A percentile compares a stretch with the other conserved stretches of the same genome.
Evolutionary conservation across 208 protist genomes (phyloP).

Genomic region (Leishmania martiniquensis): DNA sequence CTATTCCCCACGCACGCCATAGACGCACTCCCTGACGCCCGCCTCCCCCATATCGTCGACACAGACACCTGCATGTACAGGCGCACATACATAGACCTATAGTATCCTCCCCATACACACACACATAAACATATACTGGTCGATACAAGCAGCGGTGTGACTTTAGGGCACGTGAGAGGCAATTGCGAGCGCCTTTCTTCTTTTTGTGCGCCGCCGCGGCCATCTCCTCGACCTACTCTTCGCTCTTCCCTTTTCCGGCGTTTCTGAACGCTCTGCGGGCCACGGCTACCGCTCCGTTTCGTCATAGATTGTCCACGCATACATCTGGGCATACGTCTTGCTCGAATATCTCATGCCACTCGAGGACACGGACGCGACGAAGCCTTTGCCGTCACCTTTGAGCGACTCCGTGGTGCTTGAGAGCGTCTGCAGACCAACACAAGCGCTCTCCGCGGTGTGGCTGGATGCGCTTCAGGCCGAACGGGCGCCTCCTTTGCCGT

Average conservation of each 20-base stretch:
- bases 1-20: background rate
- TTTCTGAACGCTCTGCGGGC: too few relatives aligned
- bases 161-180: too few relatives aligned
- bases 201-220: too few relatives aligned
- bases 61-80: too few relatives aligned
- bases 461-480: slow-evolving; percentile 16
- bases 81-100: too few relatives aligned
- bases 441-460: slow-evolving; percentile 10
- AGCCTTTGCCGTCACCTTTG: slow-evolving; percentile 13
- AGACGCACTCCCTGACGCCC: background rate
- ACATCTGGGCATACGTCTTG: background rate
- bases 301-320: too few relatives aligned
- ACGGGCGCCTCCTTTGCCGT: background rate
- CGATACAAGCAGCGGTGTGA: too few relatives aligned
- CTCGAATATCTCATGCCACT: slow-evolving; percentile 9
- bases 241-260: too few relatives aligned
- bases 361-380: background rate
- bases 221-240: too few relatives aligned
- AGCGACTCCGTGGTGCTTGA: slow-evolving; percentile 38
- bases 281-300: too few relatives aligned
- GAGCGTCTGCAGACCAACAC: slow-evolving; percentile 5
- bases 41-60: too few relatives aligned
- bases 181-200: too few relatives aligned
- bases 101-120: background rate
- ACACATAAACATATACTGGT: background rate